These are phyloP conservation scores for Botrytis hyacinthi DNA, from an alignment of 2,329 filamentous ascomycete genomes.

Conservation along the genomic window DNA sequence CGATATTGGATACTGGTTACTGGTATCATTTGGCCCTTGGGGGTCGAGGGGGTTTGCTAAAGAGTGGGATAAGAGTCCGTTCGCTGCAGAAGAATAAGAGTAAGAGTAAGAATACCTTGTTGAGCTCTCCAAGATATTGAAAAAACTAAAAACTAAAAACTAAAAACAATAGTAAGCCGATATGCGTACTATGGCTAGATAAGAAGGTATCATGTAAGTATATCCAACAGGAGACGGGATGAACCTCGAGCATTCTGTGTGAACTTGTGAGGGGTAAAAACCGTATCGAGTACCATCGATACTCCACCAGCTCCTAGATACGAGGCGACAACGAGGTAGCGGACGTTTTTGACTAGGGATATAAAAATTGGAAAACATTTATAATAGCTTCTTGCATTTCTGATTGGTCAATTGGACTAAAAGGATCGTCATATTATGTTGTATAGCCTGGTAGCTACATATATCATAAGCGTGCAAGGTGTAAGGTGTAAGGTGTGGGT, in stretches of 20 bases:
- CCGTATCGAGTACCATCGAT: background rate
- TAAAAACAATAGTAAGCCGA: background rate
- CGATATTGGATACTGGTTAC: constrained; percentile 5
- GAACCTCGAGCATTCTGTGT: background rate
- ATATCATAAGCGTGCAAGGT: background rate
- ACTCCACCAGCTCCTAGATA: constrained; percentile 8
- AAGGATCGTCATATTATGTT: background rate
- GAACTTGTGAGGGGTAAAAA: background rate
- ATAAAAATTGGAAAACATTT: background rate
- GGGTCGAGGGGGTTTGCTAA: background rate
- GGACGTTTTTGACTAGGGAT: background rate
- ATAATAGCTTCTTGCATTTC: too few relatives aligned
- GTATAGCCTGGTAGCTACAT: background rate
- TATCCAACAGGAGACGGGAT: constrained; percentile 2
- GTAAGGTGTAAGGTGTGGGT: too few relatives aligned
- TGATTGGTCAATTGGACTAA: background rate
- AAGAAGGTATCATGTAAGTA: constrained; percentile 14
- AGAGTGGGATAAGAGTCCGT: constrained; percentile 8
- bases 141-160: too few relatives aligned
- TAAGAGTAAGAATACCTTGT: background rate
- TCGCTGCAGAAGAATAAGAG: background rate
- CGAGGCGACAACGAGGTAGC: constrained; percentile 14
- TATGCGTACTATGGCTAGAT: constrained; percentile 3
- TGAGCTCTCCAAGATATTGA: background rate
- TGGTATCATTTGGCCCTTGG: background rate